phyloP scores from a whole-genome alignment of 306 rosid species.

The peach (Prunus persica) region DNA sequence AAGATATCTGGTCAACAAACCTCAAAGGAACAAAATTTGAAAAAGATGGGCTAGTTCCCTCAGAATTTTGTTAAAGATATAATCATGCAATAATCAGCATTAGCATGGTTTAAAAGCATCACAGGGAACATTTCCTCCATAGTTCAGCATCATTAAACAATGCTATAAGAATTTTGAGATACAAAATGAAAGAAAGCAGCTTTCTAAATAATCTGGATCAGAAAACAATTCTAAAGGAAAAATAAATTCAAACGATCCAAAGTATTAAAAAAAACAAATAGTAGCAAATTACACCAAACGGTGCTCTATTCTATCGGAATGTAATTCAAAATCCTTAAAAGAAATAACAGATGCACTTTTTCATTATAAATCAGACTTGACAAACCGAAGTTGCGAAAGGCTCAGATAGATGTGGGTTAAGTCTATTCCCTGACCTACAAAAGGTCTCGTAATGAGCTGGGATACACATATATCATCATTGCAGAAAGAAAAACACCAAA shows the following conservation, averaged over 20 bases:
- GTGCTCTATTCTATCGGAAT: neutral
- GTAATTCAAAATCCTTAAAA: neutral
- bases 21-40: neutral
- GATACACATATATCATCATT: conserved; percentile 44
- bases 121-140: conserved; percentile 16
- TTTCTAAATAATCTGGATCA: neutral
- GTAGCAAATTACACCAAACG: neutral
- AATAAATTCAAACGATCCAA: neutral
- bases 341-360: neutral
- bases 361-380: neutral
- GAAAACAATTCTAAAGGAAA: neutral
- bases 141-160: neutral
- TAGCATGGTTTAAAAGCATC: conserved; percentile 56
- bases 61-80: conserved; percentile 21
- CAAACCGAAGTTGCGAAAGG: neutral
- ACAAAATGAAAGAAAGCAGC: neutral
- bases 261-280: neutral
- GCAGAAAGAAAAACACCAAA: conserved; percentile 7
- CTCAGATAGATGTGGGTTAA: conserved; percentile 37
- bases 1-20: neutral
- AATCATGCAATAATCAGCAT: conserved; percentile 52
- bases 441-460: conserved; percentile 55
- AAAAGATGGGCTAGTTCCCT: conserved; percentile 34
- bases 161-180: neutral
- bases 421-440: conserved; percentile 40